phyloP scores from a whole-genome alignment of 2,329 filamentous ascomycete species.

The Passalora sequoiae region DNA sequence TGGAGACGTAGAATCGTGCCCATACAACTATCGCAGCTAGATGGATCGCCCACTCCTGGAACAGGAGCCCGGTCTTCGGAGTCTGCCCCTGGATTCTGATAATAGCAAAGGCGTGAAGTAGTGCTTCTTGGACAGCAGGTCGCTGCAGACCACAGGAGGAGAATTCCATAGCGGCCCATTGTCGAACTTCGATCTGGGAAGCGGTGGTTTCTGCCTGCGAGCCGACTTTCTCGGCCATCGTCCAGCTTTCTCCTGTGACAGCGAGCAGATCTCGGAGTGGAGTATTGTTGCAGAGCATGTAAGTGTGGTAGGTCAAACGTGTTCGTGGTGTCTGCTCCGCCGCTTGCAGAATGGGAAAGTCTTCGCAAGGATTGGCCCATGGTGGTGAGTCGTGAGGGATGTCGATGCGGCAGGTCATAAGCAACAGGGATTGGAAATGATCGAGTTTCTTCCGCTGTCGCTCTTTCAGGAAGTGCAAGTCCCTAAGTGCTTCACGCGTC shows the following conservation, averaged over 20 bases:
- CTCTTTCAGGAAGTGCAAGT: conserved; percentile 6
- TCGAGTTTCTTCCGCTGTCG: conserved; percentile 12
- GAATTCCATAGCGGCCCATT: conserved; percentile 31
- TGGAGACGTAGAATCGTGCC: conserved; percentile 21
- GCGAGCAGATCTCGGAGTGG: conserved; percentile 42
- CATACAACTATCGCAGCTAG: conserved; percentile 30
- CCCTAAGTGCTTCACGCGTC: conserved; percentile 16
- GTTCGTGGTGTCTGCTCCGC: conserved; percentile 18
- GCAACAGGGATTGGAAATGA: conserved; percentile 36
- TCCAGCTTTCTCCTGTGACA: conserved; percentile 43
- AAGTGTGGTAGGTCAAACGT: conserved; percentile 30
- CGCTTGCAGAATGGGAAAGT: conserved; percentile 13
- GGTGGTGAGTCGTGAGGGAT: conserved; percentile 5
- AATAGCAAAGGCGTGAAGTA: conserved; percentile 25
- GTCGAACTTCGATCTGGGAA: conserved; percentile 31
- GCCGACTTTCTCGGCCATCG: conserved; percentile 41
- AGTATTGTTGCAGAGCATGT: conserved; percentile 36
- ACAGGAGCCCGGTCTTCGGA: conserved; percentile 21
- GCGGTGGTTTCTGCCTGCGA: conserved; percentile 30
- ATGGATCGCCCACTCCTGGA: conserved; percentile 29
- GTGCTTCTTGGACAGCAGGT: conserved; percentile 10
- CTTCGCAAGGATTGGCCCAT: conserved; percentile 8
- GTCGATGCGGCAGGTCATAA: conserved; percentile 30
- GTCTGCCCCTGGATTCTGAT: conserved; percentile 20
- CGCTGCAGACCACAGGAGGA: not conserved